These are phyloP conservation scores for Microcos paniculata DNA, from an alignment of 345 rosid species.

Conservation along the genomic window DNA sequence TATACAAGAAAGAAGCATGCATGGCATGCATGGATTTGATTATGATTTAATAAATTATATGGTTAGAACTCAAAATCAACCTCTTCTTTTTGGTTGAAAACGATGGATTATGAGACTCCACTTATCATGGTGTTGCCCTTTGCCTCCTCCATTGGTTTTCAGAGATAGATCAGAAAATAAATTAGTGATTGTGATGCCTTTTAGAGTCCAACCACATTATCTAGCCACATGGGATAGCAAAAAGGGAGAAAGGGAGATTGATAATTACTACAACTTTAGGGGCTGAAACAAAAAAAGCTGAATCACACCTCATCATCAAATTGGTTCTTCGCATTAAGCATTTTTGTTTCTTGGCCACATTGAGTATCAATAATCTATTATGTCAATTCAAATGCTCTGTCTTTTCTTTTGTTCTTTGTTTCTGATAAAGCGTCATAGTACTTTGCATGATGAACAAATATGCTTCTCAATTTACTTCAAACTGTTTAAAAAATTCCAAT, in stretches of 20 bases:
- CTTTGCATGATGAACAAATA: too few relatives aligned
- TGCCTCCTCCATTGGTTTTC: neutral
- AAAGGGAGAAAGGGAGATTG: neutral
- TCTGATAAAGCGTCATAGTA: too few relatives aligned
- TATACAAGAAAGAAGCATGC: neutral
- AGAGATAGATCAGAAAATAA: neutral
- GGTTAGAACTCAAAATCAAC: neutral
- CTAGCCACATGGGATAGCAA: neutral
- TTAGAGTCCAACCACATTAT: neutral
- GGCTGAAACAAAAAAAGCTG: neutral
- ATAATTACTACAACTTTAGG: neutral
- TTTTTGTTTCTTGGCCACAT: neutral
- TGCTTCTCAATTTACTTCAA: too few relatives aligned
- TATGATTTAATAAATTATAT: neutral
- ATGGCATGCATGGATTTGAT: neutral
- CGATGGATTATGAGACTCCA: neutral
- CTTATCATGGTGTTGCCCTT: neutral
- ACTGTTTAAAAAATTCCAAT: too few relatives aligned
- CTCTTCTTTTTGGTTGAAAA: neutral
- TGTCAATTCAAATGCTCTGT: too few relatives aligned
- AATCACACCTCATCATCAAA: neutral
- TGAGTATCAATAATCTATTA: neutral
- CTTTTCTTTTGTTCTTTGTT: too few relatives aligned
- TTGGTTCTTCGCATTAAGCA: neutral
- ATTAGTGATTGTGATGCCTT: neutral